Percentiles rank a stretch among this genome's conserved stretches.
phyloP scores from a whole-genome alignment of 176 grass and related monocot genomes.

The Carex scoparia region DNA sequence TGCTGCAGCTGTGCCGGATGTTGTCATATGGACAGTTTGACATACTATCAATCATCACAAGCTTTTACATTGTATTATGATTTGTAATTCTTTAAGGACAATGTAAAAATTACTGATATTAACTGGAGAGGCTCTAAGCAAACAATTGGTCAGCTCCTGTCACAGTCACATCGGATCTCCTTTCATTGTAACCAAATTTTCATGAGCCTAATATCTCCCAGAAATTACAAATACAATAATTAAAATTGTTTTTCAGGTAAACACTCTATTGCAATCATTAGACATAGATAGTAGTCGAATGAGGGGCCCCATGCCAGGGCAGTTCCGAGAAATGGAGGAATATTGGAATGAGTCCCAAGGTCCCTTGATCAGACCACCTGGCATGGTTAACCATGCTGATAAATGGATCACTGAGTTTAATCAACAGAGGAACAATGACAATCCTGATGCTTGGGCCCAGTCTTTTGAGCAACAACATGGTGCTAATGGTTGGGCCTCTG shows the following conservation, averaged over 20 bases:
- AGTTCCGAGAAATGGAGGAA: conserved; percentile 72
- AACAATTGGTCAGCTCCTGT: neutral
- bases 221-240: conserved; percentile 20
- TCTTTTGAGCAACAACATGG: conserved; percentile 94
- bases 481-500: conserved; percentile 92
- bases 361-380: conserved; percentile 35
- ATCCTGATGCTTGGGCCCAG: conserved; percentile 75
- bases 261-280: conserved; percentile 83
- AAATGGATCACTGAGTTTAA: conserved; percentile 84
- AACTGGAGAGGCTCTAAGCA: neutral
- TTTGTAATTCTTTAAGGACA: neutral
- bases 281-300: conserved; percentile 71
- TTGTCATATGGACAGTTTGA: neutral
- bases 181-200: conserved; percentile 1
- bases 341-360: conserved; percentile 96
- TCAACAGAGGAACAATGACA: conserved; percentile 54
- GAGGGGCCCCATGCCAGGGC: conserved; percentile 61
- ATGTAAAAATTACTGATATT: neutral
- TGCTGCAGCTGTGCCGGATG: neutral
- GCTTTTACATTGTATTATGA: conserved; percentile 2
- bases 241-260: conserved; percentile 57
- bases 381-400: conserved; percentile 73
- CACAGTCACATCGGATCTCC: neutral
- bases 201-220: neutral
- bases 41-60: neutral